Base-by-base conservation (phyloP, 2,329 filamentous ascomycete species). In the Pseudodiploospora longispora region DNA sequence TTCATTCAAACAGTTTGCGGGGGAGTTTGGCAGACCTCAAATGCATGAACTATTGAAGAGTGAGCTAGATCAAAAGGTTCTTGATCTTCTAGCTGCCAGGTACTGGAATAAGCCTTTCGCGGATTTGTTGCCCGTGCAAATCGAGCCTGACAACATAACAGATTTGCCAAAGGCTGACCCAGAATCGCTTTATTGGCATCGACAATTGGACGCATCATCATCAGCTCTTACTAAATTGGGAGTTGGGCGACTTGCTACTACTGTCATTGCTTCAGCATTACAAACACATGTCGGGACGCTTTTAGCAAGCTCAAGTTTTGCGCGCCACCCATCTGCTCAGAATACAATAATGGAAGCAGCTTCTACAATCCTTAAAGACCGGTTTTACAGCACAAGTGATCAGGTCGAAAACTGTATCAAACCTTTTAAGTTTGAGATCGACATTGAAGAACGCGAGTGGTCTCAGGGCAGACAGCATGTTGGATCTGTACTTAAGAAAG, bases 371-470 rank as follows among this genome's bases (percentile, higher is more conserved):
- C 69, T 98, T 9, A 93, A 93, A 52, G 93, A 98, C 57, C 77
- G 91, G 10, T 95, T 95, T 51, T 97, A 96, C 67, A 93, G 91
- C 65, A 98, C 94, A 1, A 93, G 87, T 50, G 94, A 98, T 58
- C 93, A 97, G 66, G 87, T 98, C 1, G 93, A 98, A 64, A 97
- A 97, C 60, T 98, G 91, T 61, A 94, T 98, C 66, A 98, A 98
- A 65, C 93, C 94, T 0, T 98, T 91, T 72, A 98, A 98, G 62
- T 97, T 91, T 54, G 89, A 96, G 50, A 95, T 98, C 47, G 93
- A 98, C 55, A 82, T 98, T 37, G 88, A 95, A 58, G 86, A 90
- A 34, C 74, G 81, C 6, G 94, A 98, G 62, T 98, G 93, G 93
- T 64, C 74, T 4, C 80, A 85, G 48, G 90, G 89, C 1, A 76